phyloP scores from a whole-genome alignment of 1,139 yeast genomes.

The Taiozyma sp. region DNA sequence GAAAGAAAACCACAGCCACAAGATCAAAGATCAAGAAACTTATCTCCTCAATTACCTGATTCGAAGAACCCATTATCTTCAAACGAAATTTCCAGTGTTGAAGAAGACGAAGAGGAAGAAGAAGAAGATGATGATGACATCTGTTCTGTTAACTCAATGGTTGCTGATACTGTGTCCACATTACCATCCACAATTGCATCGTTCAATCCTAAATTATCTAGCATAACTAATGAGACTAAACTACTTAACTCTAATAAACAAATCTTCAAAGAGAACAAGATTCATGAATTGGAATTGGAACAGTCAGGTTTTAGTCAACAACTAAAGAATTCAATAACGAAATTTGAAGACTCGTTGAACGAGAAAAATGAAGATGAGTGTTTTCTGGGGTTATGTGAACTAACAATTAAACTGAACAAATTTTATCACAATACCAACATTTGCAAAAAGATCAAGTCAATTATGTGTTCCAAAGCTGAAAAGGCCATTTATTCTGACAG shows the following conservation, averaged over 20 bases:
- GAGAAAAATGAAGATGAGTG: constrained; percentile 11
- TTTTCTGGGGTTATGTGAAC: constrained; percentile 12
- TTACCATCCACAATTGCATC: neutral
- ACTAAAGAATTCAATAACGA: neutral
- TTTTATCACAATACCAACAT: constrained; percentile 13
- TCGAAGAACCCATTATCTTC: neutral
- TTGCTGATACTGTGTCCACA: neutral
- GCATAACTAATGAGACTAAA: neutral
- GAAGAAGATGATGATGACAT: neutral
- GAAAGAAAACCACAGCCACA: neutral
- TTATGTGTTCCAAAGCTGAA: constrained; percentile 13
- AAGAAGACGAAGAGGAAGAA: neutral
- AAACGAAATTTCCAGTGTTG: neutral
- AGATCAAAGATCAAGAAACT: neutral
- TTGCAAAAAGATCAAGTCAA: constrained; percentile 10
- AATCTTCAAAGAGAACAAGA: neutral
- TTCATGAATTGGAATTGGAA: neutral
- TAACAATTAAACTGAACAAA: constrained; percentile 15
- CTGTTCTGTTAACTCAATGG: neutral
- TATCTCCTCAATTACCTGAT: neutral
- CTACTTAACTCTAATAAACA: neutral
- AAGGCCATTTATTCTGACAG: constrained; percentile 29
- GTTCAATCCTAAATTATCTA: neutral
- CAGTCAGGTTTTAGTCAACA: neutral
- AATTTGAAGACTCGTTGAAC: constrained; percentile 3